Percentiles rank a stretch among this genome's conserved stretches.
These are phyloP conservation scores for Leccinum olivaceopallidum DNA, from an alignment of 768 basidiomycete species.

Conservation along the genomic window DNA sequence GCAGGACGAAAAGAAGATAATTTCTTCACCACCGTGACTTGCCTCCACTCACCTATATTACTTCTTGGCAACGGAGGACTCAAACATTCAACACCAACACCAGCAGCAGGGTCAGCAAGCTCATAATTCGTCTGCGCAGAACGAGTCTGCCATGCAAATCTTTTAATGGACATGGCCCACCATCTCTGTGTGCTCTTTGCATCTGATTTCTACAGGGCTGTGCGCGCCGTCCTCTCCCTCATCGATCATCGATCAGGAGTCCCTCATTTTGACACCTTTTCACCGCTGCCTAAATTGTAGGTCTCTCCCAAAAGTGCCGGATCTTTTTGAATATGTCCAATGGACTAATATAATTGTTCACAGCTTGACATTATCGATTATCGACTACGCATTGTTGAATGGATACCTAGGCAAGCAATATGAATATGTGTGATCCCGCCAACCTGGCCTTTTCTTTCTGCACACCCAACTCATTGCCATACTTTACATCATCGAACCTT, in stretches of 20 bases:
- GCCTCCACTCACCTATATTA: slow-evolving; percentile 47
- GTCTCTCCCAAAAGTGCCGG: slow-evolving; percentile 9
- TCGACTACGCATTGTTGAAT: too few relatives aligned
- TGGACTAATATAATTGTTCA: too few relatives aligned
- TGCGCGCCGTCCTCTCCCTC: not conserved
- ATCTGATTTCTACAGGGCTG: slow-evolving; percentile 13
- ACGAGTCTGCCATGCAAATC: slow-evolving; percentile 39
- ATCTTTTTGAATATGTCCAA: too few relatives aligned
- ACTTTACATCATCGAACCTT: too few relatives aligned
- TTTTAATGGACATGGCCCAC: slow-evolving; percentile 20
- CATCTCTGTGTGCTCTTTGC: not conserved
- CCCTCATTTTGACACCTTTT: not conserved
- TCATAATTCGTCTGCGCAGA: slow-evolving; percentile 17
- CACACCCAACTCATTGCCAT: too few relatives aligned
- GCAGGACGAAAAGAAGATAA: slow-evolving; percentile 58
- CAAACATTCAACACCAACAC: slow-evolving; percentile 18
- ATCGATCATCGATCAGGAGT: too few relatives aligned
- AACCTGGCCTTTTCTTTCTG: too few relatives aligned
- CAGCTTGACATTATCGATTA: too few relatives aligned
- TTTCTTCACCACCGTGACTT: slow-evolving; percentile 37
- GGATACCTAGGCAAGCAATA: too few relatives aligned
- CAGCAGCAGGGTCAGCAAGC: slow-evolving; percentile 6
- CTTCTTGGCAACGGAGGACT: slow-evolving; percentile 40
- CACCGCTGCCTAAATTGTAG: slow-evolving; percentile 18
- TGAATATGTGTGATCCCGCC: too few relatives aligned